phyloP scores from a whole-genome alignment of 352 stramenopile species.

The Pythium sukuiense region DNA sequence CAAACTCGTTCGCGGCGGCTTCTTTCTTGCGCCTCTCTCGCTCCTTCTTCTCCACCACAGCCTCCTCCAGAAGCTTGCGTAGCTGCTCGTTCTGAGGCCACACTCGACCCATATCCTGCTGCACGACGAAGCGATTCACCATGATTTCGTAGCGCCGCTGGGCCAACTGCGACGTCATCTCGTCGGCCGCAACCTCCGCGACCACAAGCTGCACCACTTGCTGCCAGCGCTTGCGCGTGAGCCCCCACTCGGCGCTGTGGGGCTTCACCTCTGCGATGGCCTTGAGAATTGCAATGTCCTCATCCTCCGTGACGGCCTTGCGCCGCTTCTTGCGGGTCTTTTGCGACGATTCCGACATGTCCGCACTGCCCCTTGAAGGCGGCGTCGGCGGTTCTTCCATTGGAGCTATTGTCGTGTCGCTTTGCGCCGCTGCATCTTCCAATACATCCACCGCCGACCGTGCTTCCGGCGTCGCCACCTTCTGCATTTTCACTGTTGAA shows the following conservation, averaged over 20 bases:
- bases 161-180: not conserved
- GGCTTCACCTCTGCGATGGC: conserved; percentile 1
- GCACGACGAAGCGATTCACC: conserved; percentile 1
- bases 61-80: not conserved
- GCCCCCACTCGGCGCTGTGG: conserved; percentile 9
- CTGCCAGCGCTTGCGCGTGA: conserved; percentile 3
- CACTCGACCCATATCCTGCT: not conserved
- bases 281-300: conserved; percentile 13
- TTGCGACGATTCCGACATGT: not conserved
- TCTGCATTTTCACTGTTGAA: not conserved
- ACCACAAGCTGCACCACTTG: not conserved
- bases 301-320: not conserved
- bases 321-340: conserved; percentile 1
- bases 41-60: not conserved
- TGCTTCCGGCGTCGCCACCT: not conserved
- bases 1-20: not conserved
- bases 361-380: not conserved
- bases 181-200: not conserved
- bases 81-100: conserved; percentile 3
- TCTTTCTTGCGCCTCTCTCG: not conserved
- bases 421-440: not conserved
- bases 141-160: conserved; percentile 6
- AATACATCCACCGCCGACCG: not conserved
- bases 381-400: not conserved
- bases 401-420: not conserved